Percentiles rank a stretch among this genome's conserved stretches.
Conservation (phyloP, 2,329 filamentous ascomycete species). For the Aspergillus awamori region DNA sequence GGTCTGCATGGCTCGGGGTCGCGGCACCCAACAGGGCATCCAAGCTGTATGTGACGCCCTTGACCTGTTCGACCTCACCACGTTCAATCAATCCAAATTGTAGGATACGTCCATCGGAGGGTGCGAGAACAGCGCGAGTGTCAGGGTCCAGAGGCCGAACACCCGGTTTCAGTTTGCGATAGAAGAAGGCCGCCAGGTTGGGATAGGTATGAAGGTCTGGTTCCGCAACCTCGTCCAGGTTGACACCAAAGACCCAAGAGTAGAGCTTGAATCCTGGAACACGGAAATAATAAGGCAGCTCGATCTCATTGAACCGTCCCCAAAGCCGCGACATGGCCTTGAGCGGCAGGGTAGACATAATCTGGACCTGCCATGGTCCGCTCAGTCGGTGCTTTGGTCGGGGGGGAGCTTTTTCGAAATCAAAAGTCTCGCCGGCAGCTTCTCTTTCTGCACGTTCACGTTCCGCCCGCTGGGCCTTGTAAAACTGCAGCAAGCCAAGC, state of each 20-base stretch:
- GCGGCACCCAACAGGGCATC: constrained; percentile 80
- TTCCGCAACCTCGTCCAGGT: constrained; percentile 83
- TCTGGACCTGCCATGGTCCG: constrained; percentile 88
- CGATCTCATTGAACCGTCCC: constrained; percentile 88
- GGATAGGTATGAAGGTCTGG: constrained; percentile 86
- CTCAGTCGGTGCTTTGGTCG: constrained; percentile 72
- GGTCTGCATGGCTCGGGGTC: constrained; percentile 50
- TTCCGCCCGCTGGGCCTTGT: constrained; percentile 65
- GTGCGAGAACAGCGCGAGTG: constrained; percentile 77
- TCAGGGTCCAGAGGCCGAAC: constrained; percentile 81
- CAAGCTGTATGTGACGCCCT: constrained; percentile 96
- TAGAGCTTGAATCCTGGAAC: constrained; percentile 91
- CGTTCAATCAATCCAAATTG: constrained; percentile 91
- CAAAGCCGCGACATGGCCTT: constrained; percentile 88
- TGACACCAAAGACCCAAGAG: constrained; percentile 87
- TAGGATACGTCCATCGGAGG: constrained; percentile 85
- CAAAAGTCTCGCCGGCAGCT: constrained; percentile 38
- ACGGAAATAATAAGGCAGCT: constrained; percentile 83
- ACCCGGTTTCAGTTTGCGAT: constrained; percentile 88
- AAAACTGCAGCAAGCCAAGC: constrained; percentile 80
- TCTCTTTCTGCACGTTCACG: constrained; percentile 54
- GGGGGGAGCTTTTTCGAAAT: constrained; percentile 48
- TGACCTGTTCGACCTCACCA: constrained; percentile 96
- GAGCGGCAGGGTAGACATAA: constrained; percentile 90
- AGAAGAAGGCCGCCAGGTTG: constrained; percentile 96